These are phyloP conservation scores for Saccharomyces hybrid DNA, from an alignment of 1,139 yeast genomes.

Conservation along the genomic window DNA sequence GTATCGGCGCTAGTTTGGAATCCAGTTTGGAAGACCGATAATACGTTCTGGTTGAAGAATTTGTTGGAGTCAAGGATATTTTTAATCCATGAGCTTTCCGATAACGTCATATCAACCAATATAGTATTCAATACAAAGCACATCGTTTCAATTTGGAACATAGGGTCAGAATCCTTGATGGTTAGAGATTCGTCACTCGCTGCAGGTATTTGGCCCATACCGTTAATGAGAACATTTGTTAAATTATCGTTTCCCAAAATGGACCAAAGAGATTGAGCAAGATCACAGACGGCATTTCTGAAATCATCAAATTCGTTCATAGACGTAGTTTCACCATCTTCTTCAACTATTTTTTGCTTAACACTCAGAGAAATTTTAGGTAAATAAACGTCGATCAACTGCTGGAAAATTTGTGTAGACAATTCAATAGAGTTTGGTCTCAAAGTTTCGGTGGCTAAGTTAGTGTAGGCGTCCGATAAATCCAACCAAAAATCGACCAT, in stretches of 20 bases:
- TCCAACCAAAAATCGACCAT: constrained; percentile 77
- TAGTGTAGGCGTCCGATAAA: constrained; percentile 48
- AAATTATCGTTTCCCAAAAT: constrained; percentile 53
- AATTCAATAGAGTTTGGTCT: constrained; percentile 22
- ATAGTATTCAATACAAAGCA: constrained; percentile 51
- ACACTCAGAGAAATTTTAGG: constrained; percentile 29
- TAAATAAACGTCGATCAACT: constrained; percentile 28
- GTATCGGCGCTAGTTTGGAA: constrained; percentile 11
- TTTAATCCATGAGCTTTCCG: constrained; percentile 38
- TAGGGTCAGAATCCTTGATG: constrained; percentile 17
- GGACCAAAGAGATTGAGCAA: constrained; percentile 63
- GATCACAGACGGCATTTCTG: constrained; percentile 66
- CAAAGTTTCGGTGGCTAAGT: constrained; percentile 24
- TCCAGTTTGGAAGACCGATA: constrained; percentile 26
- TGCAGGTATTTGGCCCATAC: constrained; percentile 32
- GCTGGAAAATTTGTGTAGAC: constrained; percentile 28
- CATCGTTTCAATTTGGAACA: constrained; percentile 60
- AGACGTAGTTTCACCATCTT: constrained; percentile 24
- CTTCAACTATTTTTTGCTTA: constrained; percentile 26
- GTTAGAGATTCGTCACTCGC: constrained; percentile 21
- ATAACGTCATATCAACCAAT: constrained; percentile 36
- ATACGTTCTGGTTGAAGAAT: constrained; percentile 24
- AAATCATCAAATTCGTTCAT: constrained; percentile 53
- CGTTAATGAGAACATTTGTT: constrained; percentile 39
- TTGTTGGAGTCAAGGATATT: constrained; percentile 25